Conservation (phyloP, 148 eudicot genomes). For the Diospyros kaki region DNA sequence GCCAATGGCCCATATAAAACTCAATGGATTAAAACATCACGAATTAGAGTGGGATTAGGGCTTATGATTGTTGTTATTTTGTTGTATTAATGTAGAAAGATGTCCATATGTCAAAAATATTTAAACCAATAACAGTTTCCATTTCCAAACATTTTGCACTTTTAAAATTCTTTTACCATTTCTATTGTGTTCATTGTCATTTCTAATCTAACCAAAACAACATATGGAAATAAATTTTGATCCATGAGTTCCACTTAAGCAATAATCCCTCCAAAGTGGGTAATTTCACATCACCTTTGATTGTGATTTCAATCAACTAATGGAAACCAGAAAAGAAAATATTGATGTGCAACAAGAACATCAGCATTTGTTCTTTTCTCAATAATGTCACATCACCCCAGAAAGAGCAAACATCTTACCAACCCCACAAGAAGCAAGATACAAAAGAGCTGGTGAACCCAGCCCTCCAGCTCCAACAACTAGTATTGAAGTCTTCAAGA, state of each 20-base stretch:
- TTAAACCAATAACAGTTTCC: too few relatives aligned
- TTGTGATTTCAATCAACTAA: too few relatives aligned
- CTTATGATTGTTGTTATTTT: too few relatives aligned
- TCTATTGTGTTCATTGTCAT: too few relatives aligned
- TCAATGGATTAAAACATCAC: too few relatives aligned
- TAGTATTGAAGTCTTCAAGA: constrained; percentile 74
- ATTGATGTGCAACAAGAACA: not conserved
- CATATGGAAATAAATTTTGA: not conserved
- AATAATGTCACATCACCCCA: not conserved
- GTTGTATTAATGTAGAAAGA: too few relatives aligned
- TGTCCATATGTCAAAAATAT: too few relatives aligned
- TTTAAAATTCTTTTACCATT: too few relatives aligned
- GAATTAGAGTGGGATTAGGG: too few relatives aligned
- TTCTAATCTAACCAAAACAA: not conserved
- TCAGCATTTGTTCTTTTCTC: constrained; percentile 7
- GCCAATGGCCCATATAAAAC: too few relatives aligned
- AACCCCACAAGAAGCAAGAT: constrained; percentile 94
- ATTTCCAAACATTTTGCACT: too few relatives aligned
- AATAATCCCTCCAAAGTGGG: not conserved
- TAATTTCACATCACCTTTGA: not conserved
- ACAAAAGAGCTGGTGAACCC: constrained; percentile 92
- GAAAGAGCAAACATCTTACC: constrained; percentile 41
- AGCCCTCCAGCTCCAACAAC: constrained; percentile 98
- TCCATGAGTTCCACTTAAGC: not conserved
- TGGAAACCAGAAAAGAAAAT: not conserved